Conservation (phyloP, 768 basidiomycete genomes). For the Lyophyllum decastes region DNA sequence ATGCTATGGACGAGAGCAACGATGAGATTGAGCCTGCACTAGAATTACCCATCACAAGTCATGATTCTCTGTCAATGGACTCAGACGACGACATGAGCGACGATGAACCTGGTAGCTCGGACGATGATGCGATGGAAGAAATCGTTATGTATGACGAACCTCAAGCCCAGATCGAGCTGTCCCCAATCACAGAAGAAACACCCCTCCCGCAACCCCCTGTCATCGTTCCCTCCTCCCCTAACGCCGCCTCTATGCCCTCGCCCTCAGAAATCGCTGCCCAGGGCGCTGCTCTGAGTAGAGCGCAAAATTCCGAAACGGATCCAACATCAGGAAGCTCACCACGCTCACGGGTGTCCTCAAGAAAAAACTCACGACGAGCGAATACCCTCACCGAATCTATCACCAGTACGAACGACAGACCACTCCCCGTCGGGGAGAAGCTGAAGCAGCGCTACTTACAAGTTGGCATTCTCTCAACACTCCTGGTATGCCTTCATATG, state of each 20-base stretch:
- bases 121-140: slow-evolving; percentile 83
- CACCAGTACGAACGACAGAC: slow-evolving; percentile 31
- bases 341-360: slow-evolving; percentile 38
- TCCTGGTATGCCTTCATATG: slow-evolving; percentile 62
- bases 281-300: slow-evolving; percentile 25
- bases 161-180: slow-evolving; percentile 30
- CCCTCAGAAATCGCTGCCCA: slow-evolving; percentile 30
- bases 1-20: slow-evolving; percentile 57
- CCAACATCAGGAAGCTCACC: slow-evolving; percentile 25
- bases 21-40: slow-evolving; percentile 64
- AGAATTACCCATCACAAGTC: slow-evolving; percentile 67
- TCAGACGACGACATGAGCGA: slow-evolving; percentile 81
- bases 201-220: slow-evolving; percentile 33
- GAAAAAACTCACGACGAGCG: slow-evolving; percentile 55
- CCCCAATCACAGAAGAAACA: slow-evolving; percentile 27
- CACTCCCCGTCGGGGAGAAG: slow-evolving; percentile 68
- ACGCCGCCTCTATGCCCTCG: slow-evolving; percentile 28
- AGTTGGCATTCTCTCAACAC: slow-evolving; percentile 66
- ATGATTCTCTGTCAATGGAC: slow-evolving; percentile 54
- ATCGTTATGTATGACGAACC: slow-evolving; percentile 75
- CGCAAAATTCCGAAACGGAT: slow-evolving; percentile 16
- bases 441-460: slow-evolving; percentile 82
- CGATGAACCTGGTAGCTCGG: slow-evolving; percentile 71
- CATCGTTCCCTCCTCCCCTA: slow-evolving; percentile 31
- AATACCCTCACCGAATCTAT: slow-evolving; percentile 30